These are phyloP conservation scores for Aspergillus sp. DNA, from an alignment of 2,329 filamentous ascomycete genomes.

Conservation along the genomic window DNA sequence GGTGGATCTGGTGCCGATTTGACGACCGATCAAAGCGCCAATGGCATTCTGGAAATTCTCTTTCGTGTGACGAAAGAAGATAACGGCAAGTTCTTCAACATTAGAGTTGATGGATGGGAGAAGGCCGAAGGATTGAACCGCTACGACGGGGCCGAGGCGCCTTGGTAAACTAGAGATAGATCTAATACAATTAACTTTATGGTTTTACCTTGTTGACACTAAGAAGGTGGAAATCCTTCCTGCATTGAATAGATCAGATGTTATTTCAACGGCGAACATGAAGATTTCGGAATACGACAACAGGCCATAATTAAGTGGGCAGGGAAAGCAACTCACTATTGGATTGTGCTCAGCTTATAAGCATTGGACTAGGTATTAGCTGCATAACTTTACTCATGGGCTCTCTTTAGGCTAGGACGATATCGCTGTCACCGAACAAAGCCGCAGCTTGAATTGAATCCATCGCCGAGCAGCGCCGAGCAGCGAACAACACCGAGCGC, in stretches of 20 bases:
- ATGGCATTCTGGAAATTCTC: slow-evolving; percentile 47
- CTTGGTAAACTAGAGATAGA: neutral
- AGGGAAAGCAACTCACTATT: neutral
- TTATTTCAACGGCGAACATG: too few species aligned
- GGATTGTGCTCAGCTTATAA: neutral
- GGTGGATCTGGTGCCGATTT: slow-evolving; percentile 45
- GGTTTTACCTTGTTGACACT: too few species aligned
- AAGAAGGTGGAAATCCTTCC: too few species aligned
- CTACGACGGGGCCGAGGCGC: neutral
- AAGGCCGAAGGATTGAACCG: slow-evolving; percentile 8
- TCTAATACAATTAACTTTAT: too few species aligned
- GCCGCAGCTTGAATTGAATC: too few species aligned
- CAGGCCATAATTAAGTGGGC: too few species aligned
- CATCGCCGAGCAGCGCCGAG: neutral
- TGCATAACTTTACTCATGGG: neutral
- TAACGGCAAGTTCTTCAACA: slow-evolving; percentile 51
- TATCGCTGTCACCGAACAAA: neutral
- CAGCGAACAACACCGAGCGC: neutral
- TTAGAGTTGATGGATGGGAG: slow-evolving; percentile 41
- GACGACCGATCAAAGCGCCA: slow-evolving; percentile 38
- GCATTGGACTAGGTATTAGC: neutral
- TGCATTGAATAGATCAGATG: too few species aligned
- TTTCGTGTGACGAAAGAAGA: slow-evolving; percentile 37
- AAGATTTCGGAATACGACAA: too few species aligned
- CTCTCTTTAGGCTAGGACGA: too few species aligned